These are phyloP conservation scores for Hemerocallis citrina DNA, from an alignment of 106 monocot genomes.

Conservation along the genomic window DNA sequence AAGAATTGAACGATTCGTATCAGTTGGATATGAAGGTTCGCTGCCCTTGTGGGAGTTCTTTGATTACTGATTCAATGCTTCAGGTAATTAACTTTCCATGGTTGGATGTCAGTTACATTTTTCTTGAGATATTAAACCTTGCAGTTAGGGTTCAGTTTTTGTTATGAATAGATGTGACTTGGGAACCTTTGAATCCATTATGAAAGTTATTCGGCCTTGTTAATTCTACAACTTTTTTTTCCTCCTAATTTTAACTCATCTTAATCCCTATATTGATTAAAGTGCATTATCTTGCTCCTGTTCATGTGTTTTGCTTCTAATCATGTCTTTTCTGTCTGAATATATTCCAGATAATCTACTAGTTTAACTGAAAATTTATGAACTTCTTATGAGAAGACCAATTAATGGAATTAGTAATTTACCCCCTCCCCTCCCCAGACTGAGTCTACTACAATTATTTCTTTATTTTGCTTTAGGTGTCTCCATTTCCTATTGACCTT, in stretches of 20 bases:
- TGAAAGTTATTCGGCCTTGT: neutral
- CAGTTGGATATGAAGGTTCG: slow-evolving; percentile 47
- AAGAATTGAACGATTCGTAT: slow-evolving; percentile 40
- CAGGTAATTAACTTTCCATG: slow-evolving; percentile 31
- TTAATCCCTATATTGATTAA: neutral
- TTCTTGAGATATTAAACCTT: neutral
- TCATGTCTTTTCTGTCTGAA: neutral
- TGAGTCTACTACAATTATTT: neutral
- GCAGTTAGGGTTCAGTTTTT: neutral
- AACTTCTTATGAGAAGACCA: neutral
- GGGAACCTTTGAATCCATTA: neutral
- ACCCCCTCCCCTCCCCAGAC: neutral
- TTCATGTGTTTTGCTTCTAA: neutral
- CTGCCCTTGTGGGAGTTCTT: slow-evolving; percentile 67
- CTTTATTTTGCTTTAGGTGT: neutral
- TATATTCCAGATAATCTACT: neutral
- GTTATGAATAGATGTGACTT: neutral
- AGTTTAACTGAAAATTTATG: neutral
- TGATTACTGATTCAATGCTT: slow-evolving; percentile 59
- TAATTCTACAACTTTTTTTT: no score
- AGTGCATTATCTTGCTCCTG: neutral
- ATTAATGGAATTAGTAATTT: no score
- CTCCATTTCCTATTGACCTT: neutral
- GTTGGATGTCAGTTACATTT: neutral
- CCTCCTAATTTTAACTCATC: no score